phyloP scores from a whole-genome alignment of 1,284 basidiomycete genomes.

The Irpex sp. region DNA sequence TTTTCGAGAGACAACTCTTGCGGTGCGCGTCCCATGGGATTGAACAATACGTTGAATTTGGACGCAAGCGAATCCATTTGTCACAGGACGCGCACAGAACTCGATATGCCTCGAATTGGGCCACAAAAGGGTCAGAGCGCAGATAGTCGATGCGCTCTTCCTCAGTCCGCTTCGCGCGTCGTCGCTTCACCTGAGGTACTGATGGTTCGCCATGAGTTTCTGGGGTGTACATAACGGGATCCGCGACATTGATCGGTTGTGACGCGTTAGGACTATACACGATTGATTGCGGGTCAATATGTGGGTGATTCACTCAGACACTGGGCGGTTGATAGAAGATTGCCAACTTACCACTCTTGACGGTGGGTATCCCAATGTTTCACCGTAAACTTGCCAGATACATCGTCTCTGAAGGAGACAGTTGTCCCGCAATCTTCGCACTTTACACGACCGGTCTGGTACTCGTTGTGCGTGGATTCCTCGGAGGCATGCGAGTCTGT shows the following conservation, averaged over 20 bases:
- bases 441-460: conserved; percentile 56
- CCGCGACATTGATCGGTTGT: conserved; percentile 16
- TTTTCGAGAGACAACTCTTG: conserved; percentile 71
- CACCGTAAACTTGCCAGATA: conserved; percentile 56
- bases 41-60: conserved; percentile 80
- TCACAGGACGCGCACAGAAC: conserved; percentile 74
- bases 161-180: conserved; percentile 73
- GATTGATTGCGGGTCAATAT: conserved; percentile 1
- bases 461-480: conserved; percentile 35
- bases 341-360: conserved; percentile 45
- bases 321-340: conserved; percentile 1
- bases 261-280: conserved; percentile 20
- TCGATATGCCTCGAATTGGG: conserved; percentile 72
- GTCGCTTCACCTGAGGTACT: conserved; percentile 37
- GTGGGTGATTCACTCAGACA: background rate
- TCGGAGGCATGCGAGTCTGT: conserved; percentile 18
- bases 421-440: conserved; percentile 58
- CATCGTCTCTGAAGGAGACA: conserved; percentile 62
- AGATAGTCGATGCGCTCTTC: conserved; percentile 74
- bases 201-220: conserved; percentile 18
- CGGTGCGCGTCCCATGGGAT: conserved; percentile 82
- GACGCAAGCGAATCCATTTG: conserved; percentile 77
- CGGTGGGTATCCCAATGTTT: conserved; percentile 69
- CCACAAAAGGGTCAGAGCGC: conserved; percentile 69
- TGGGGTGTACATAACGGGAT: conserved; percentile 18